Evolutionary conservation across 805 yeast species (phyloP), one percentile per base, ranked within the genome.

Genomic region (Pichia kluyveri): DNA sequence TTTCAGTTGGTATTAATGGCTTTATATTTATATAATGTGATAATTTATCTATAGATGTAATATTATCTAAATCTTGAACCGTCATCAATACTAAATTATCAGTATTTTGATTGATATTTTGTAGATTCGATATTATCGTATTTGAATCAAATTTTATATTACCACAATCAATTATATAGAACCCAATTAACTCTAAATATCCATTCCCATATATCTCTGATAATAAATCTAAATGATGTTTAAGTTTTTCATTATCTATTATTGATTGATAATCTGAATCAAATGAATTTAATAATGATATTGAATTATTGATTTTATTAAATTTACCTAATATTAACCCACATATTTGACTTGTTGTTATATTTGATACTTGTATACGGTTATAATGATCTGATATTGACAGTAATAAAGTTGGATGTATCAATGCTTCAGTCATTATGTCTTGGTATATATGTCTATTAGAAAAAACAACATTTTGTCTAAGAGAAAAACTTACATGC

Each of bases 111-210:
- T 15, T 14, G 40, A 19, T 14, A 18, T 18, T 12, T 14, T 32
- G 9, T n/a, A 42, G 15, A 34, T 32, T 42, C 5, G 39, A 18
- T 6, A 42, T 7, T 14, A 42, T 19, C 9, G 9, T n/a, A 19
- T 42, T 34, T 5, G 18, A 26, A 8, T n/a, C 23, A 32, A 12
- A 12, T 10, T 19, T 12, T 14, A 8, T 8, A 12, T 34, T 26
- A 9, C 12, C 37, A 27, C 17, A 38, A 11, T 30, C 38, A 3
- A 54, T 49, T 3, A 41, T 36, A 46, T 58, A 61, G 26, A 58
- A 47, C 2, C 66, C 66, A n/a, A 61, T 51, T 10, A 61, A 46
- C 23, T 44, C 39, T 38, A 61, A 45, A 42, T 60, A 55, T 3
- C 36, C 41, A 10, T 48, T 46, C 1, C 60, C 48, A 38, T 62